phyloP scores from a whole-genome alignment of 2,329 filamentous ascomycete genomes.

The Cladosporium sphaerospermum region DNA sequence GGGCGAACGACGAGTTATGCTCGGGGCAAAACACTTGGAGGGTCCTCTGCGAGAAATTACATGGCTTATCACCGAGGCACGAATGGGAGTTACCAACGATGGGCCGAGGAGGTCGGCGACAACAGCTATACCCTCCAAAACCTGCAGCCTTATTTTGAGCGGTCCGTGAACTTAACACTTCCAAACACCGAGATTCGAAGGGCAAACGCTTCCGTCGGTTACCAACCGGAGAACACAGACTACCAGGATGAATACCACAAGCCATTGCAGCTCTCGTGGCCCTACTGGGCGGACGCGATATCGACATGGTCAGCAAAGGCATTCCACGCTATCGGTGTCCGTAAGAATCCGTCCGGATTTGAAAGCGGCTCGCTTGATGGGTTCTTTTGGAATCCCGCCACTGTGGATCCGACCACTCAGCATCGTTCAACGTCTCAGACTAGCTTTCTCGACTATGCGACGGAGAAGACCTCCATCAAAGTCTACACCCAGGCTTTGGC shows the following conservation, averaged over 20 bases:
- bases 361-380: conserved; percentile 22
- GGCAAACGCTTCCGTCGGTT: conserved; percentile 22
- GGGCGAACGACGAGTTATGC: conserved; percentile 21
- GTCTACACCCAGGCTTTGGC: conserved; percentile 29
- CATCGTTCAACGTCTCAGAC: conserved; percentile 22
- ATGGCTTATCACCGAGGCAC: conserved; percentile 29
- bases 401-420: conserved; percentile 23
- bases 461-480: conserved; percentile 24
- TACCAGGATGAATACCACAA: conserved; percentile 11
- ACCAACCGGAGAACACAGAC: conserved; percentile 20
- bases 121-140: conserved; percentile 25
- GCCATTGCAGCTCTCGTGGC: conserved; percentile 28
- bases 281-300: conserved; percentile 25
- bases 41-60: conserved; percentile 24
- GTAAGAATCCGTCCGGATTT: conserved; percentile 22
- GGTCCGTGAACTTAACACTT: conserved; percentile 17
- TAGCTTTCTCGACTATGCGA: conserved; percentile 23
- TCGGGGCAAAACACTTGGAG: conserved; percentile 26
- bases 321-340: conserved; percentile 25
- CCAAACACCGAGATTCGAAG: conserved; percentile 18
- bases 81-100: conserved; percentile 26
- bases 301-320: conserved; percentile 25
- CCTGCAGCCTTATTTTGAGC: conserved; percentile 21
- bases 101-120: conserved; percentile 34
- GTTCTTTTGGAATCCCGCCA: conserved; percentile 16